Evolutionary conservation across 768 basidiomycete genomes (phyloP).

Genomic region (Cystobasidium ongulense): DNA sequence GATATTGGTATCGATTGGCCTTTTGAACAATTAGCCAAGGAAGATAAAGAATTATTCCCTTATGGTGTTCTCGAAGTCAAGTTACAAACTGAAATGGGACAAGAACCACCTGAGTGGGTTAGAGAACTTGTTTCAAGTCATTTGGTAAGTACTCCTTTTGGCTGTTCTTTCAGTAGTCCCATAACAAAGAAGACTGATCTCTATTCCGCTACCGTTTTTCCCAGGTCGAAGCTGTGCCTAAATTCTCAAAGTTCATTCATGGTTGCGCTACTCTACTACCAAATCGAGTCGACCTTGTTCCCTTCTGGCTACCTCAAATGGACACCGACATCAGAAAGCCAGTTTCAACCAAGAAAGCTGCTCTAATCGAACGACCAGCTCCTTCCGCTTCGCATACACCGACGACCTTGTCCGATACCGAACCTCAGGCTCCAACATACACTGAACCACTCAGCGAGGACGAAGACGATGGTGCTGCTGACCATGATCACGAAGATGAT

Average conservation of each 20-base stretch:
- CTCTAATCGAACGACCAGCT: slow-evolving; percentile 57
- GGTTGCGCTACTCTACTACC: slow-evolving; percentile 90
- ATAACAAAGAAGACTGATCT: neutral
- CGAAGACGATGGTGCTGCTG: slow-evolving; percentile 69
- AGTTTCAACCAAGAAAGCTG: slow-evolving; percentile 54
- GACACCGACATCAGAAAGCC: slow-evolving; percentile 90
- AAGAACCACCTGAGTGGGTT: slow-evolving; percentile 93
- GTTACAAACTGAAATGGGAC: slow-evolving; percentile 88
- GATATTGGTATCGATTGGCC: slow-evolving; percentile 83
- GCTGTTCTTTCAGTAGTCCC: too few relatives aligned
- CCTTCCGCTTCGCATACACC: slow-evolving; percentile 43
- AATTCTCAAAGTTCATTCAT: slow-evolving; percentile 91
- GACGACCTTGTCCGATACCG: slow-evolving; percentile 45
- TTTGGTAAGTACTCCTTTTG: slow-evolving; percentile 49
- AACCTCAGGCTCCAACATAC: slow-evolving; percentile 54
- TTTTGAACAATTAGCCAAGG: slow-evolving; percentile 62
- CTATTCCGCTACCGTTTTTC: neutral
- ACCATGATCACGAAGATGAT: neutral
- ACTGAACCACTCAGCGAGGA: slow-evolving; percentile 90
- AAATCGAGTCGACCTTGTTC: slow-evolving; percentile 85
- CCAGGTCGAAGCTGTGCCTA: slow-evolving; percentile 80
- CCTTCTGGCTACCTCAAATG: slow-evolving; percentile 99
- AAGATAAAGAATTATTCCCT: slow-evolving; percentile 90
- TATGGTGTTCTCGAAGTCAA: slow-evolving; percentile 97
- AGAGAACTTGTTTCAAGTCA: slow-evolving; percentile 90